These are phyloP conservation scores for Trichosanthes truncata DNA, from an alignment of 306 rosid genomes.

Conservation along the genomic window DNA sequence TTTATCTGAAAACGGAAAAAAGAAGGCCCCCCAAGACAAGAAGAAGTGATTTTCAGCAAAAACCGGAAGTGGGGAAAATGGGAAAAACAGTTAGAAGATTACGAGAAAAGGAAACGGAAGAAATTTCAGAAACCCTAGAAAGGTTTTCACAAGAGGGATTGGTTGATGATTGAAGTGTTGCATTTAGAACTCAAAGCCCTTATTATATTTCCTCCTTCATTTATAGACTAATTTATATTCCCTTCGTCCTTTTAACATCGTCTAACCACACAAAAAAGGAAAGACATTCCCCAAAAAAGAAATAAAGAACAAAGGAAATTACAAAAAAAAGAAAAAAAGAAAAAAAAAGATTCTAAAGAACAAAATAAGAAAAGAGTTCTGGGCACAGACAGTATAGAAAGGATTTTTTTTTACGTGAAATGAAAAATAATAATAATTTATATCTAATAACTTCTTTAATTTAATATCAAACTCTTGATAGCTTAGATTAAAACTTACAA, in stretches of 20 bases:
- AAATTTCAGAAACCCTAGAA: slow-evolving; percentile 34
- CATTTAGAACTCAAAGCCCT: slow-evolving; percentile 3
- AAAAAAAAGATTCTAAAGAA: neutral
- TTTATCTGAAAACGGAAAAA: neutral
- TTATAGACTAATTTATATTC: slow-evolving; percentile 11
- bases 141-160: neutral
- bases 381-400: neutral
- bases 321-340: neutral
- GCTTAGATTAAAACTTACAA: too few relatives aligned
- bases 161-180: neutral
- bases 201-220: slow-evolving; percentile 19
- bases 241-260: slow-evolving; percentile 4
- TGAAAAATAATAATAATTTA: too few relatives aligned
- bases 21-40: too few relatives aligned
- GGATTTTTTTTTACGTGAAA: too few relatives aligned
- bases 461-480: too few relatives aligned
- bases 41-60: neutral
- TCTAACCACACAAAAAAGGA: slow-evolving; percentile 18
- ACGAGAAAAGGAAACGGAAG: neutral
- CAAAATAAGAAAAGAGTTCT: neutral
- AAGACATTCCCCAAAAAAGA: neutral
- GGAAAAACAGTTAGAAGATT: neutral
- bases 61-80: neutral
- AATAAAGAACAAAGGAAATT: neutral
- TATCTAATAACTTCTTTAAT: too few relatives aligned